Evolutionary conservation across 371 early-diverging fungal species (phyloP).

Genomic region (Syncephalastrum contaminatum): DNA sequence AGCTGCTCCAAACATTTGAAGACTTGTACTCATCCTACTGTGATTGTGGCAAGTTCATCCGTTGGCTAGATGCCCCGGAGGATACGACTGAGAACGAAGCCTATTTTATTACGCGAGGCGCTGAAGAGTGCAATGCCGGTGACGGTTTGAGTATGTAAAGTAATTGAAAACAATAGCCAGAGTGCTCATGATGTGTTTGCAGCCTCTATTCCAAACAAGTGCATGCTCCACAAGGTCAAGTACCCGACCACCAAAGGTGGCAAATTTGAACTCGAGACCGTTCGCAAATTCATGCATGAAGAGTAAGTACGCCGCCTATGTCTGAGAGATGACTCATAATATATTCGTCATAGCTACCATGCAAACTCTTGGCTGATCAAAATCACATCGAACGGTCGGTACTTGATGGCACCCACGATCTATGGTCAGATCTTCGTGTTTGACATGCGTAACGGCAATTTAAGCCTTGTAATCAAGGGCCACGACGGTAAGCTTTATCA

Average conservation of each 20-base stretch:
- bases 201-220: constrained; percentile 82
- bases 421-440: constrained; percentile 86
- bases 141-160: constrained; percentile 69
- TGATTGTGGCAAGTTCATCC: constrained; percentile 84
- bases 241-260: constrained; percentile 71
- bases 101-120: constrained; percentile 84
- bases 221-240: constrained; percentile 75
- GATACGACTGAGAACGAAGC: constrained; percentile 34
- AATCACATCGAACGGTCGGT: constrained; percentile 82
- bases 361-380: constrained; percentile 93
- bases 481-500: constrained; percentile 66
- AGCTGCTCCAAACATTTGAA: constrained; percentile 78
- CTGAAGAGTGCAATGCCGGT: constrained; percentile 85
- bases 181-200: constrained; percentile 1
- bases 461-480: constrained; percentile 72
- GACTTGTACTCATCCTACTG: constrained; percentile 86
- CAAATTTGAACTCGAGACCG: constrained; percentile 69
- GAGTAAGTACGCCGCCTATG: constrained; percentile 49
- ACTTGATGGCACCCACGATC: constrained; percentile 84
- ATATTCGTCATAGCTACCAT: constrained; percentile 55
- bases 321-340: background rate
- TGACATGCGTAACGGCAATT: constrained; percentile 69
- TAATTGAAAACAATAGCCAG: background rate
- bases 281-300: constrained; percentile 71
- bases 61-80: constrained; percentile 56